Base-by-base conservation (phyloP, 495 filamentous ascomycete genomes). In the Hypoxylon intermedium region DNA sequence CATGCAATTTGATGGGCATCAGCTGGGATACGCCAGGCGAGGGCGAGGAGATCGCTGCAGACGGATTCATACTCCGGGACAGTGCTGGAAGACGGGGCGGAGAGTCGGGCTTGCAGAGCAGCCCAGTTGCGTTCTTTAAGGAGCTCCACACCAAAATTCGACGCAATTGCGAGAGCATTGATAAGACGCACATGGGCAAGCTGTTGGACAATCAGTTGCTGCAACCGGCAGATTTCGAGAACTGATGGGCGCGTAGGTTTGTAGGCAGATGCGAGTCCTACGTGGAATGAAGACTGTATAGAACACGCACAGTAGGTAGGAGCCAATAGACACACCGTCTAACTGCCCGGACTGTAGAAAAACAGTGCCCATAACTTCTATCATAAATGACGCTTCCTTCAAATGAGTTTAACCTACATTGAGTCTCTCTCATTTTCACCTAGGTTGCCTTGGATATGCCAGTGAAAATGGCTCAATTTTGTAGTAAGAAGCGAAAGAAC, bases 1-100 rank as follows among this genome's bases (percentile, higher is more conserved):
- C 84, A 1, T 89, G 84, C 55, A 56, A 71, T 0, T 85, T 82
- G 53, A 68, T 91, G 0, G 82, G 84, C 1, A 67, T 82, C 5
- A 59, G 72, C 15, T 63, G 53, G 28, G 31, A 65, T 21, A 46
- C 11, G 31, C 67, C 72, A 0, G 43, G 61, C n/a, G 64, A 73
- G 53, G 67, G 65, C 15, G 53, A 67, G 28, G 60, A 73, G 15
- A 69, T 73, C 7, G 71, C 68, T 0, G 75, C 79, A 15, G 81
- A 79, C 19, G 79, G 81, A 26, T 69, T 80, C 43, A 74, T 77
- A 19, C 64, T 72, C 9, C 63, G 64, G 21, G 59, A 73, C n/a
- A 44, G 24, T 4, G 54, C 24, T 33, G 36, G 6, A 53, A 65
- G 3, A 58, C 54, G 41, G 45, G 49, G 60, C 6, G 61, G 46